Base-by-base conservation (phyloP, 2,329 filamentous ascomycete genomes). In the Verticillium nubilum region DNA sequence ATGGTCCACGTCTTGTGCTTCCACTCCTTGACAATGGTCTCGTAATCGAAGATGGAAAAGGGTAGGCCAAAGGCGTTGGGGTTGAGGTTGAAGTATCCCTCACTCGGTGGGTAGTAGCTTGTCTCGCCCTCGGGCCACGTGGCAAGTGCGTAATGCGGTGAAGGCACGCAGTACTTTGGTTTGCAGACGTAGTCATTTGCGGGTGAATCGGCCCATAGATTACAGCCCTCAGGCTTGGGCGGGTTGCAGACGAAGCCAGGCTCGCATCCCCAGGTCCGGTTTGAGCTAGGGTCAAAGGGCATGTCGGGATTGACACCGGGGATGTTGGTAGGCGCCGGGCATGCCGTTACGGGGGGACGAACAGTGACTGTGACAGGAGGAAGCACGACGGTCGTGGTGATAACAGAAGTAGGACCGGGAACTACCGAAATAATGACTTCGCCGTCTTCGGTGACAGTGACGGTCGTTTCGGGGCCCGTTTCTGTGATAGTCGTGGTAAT, bases 1-100 rank as follows among this genome's bases (percentile, higher is more conserved):
- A 78, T 72, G 1, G 80, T 84, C 0, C 72, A 77, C 10, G 70
- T 67, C 13, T 68, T 66, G n/a, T 68, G 68, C 2, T 73, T 67
- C 10, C 71, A 68, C 2, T 72, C 68, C 58, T 72, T 72, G 5
- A 75, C 65, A 12, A 77, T 66, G 1, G 74, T 65, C 5, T 80
- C 67, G 26, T 78, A 72, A 23, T 78, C 76, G 61, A 88, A 90
- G 19, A 90, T 86, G 50, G 81, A 81, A 60, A 84, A 87, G 56
- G 78, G 81, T 17, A 90, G 74, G 4, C 86, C 87, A 60, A 90
- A 91, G 0, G 78, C 78, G 1, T 76, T 69, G 0, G 88, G 84
- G 59, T 86, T 76, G n/a, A 90, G 77, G 60, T 89, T 81, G 73
- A 86, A 90, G 68, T 89, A 90, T 3, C 80, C 83, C 0, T 76